Conservation (phyloP, 2,329 filamentous ascomycete species). For the Ascochyta rabiei region DNA sequence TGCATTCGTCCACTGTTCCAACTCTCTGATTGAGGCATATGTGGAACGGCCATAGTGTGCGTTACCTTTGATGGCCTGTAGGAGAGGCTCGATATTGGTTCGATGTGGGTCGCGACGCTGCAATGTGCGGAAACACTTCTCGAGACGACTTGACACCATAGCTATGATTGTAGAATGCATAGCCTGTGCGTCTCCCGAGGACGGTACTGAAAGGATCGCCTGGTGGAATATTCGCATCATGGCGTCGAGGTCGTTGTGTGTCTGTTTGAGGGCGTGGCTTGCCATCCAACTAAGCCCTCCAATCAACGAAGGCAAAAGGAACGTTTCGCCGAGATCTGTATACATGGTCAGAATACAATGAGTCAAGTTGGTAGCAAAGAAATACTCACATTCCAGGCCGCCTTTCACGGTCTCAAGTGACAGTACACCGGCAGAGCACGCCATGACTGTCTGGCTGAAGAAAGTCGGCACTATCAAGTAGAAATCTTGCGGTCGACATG, state of each 20-base stretch:
- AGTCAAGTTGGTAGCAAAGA: neutral
- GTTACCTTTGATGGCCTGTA: slow-evolving; percentile 67
- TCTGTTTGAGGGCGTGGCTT: slow-evolving; percentile 71
- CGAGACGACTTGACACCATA: slow-evolving; percentile 71
- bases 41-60: slow-evolving; percentile 65
- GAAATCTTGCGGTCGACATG: slow-evolving; percentile 82
- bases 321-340: slow-evolving; percentile 76
- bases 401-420: slow-evolving; percentile 73
- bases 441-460: slow-evolving; percentile 76
- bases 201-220: slow-evolving; percentile 71
- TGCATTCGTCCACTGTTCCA: slow-evolving; percentile 69
- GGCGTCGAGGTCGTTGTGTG: slow-evolving; percentile 67
- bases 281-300: slow-evolving; percentile 75
- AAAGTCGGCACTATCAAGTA: slow-evolving; percentile 78
- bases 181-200: slow-evolving; percentile 71
- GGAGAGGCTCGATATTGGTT: slow-evolving; percentile 72
- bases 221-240: slow-evolving; percentile 75
- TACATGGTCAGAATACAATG: neutral
- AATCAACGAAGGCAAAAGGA: slow-evolving; percentile 78
- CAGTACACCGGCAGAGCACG: slow-evolving; percentile 68
- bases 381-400: slow-evolving; percentile 72
- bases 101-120: slow-evolving; percentile 70
- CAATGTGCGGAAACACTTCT: slow-evolving; percentile 69
- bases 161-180: slow-evolving; percentile 76
- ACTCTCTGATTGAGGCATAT: slow-evolving; percentile 67